Conservation (phyloP, 2,329 filamentous ascomycete species). For the Samsoniella hepiali region DNA sequence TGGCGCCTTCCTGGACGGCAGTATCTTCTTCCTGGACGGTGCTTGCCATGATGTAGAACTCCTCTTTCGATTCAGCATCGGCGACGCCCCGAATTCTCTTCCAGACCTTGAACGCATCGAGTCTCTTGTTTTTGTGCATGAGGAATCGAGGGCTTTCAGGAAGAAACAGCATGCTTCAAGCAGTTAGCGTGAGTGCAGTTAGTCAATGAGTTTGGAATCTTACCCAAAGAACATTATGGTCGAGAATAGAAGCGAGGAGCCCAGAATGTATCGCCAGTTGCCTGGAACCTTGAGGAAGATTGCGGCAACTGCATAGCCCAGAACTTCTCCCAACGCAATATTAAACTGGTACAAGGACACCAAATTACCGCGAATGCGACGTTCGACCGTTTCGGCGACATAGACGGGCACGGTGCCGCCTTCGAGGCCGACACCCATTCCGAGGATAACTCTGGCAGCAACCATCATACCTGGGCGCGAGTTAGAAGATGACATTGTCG, state of each 20-base stretch:
- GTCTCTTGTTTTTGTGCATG: constrained; percentile 58
- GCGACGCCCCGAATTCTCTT: constrained; percentile 65
- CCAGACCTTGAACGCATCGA: constrained; percentile 60
- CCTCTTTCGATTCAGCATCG: constrained; percentile 56
- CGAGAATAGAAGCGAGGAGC: constrained; percentile 68
- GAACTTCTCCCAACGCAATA: constrained; percentile 70
- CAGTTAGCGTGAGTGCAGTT: constrained; percentile 42
- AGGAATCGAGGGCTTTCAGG: constrained; percentile 67
- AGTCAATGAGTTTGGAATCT: constrained; percentile 31
- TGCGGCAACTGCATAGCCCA: constrained; percentile 69
- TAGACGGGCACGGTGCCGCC: constrained; percentile 73
- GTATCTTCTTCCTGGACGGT: constrained; percentile 56
- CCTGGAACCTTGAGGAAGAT: constrained; percentile 68
- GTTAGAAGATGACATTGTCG: background rate
- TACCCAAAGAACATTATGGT: constrained; percentile 38
- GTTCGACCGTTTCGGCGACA: constrained; percentile 68
- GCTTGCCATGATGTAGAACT: constrained; percentile 71
- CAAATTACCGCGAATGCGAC: constrained; percentile 64
- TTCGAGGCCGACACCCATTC: constrained; percentile 68
- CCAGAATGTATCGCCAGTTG: constrained; percentile 72
- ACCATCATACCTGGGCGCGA: constrained; percentile 59
- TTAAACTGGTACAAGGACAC: constrained; percentile 74
- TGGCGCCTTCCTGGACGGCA: constrained; percentile 46
- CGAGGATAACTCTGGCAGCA: constrained; percentile 63
- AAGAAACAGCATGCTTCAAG: constrained; percentile 66